Evolutionary conservation across 192 early-diverging fungal genomes (phyloP).

Genomic region (Podila clonocystis): DNA sequence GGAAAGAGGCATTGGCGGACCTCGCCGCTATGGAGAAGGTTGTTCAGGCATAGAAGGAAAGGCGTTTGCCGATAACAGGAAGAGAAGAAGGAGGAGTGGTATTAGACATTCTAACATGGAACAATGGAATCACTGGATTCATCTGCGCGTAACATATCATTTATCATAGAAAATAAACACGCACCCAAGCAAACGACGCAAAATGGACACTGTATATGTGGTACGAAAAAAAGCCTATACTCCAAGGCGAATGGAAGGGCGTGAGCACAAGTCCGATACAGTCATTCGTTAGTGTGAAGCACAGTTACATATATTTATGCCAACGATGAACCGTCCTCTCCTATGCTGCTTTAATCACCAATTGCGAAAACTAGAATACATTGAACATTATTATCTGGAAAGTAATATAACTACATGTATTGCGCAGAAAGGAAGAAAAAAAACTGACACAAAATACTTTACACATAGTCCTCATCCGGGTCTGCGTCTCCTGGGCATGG

Average conservation of each 20-base stretch:
- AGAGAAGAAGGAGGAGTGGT: not conserved
- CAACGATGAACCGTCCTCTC: no score
- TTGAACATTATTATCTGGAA: not conserved
- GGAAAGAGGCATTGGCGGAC: conserved; percentile 43
- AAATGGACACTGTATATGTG: no score
- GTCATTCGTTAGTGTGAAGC: no score
- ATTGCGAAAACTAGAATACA: not conserved
- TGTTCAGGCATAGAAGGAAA: conserved; percentile 24
- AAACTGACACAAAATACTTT: not conserved
- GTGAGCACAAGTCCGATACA: no score
- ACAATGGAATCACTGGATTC: not conserved
- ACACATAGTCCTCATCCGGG: conserved; percentile 3
- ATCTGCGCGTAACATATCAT: no score
- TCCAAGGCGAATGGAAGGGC: no score
- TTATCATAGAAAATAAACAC: no score
- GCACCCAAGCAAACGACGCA: no score
- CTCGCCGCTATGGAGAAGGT: conserved; percentile 42
- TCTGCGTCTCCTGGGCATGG: not conserved
- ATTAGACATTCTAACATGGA: not conserved
- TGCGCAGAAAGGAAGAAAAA: not conserved
- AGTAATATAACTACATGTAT: not conserved
- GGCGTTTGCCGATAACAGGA: not conserved
- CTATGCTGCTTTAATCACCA: no score
- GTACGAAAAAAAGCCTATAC: no score
- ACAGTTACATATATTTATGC: no score